A percentile compares a stretch with the other conserved stretches of the same genome.
phyloP scores from a whole-genome alignment of 768 basidiomycete genomes.

The Kwoniella pini region DNA sequence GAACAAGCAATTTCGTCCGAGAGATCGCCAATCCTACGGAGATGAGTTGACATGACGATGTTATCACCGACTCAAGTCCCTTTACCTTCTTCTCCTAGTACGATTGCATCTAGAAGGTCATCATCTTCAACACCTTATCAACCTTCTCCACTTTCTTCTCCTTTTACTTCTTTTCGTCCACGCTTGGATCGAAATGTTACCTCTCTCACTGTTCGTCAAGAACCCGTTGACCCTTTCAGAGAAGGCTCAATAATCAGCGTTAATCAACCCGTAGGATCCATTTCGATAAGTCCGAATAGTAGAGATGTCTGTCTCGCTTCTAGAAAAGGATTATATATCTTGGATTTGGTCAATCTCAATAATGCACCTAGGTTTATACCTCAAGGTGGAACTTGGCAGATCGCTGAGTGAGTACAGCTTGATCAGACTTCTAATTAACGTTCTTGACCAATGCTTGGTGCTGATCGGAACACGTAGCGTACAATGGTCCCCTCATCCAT shows the following conservation, averaged over 20 bases:
- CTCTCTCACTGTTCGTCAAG: constrained; percentile 21
- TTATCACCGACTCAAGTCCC: constrained; percentile 20
- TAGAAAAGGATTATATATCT: constrained; percentile 88
- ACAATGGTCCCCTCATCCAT: constrained; percentile 55
- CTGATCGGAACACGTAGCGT: constrained; percentile 29
- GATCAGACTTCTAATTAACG: background rate
- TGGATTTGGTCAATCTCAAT: constrained; percentile 84
- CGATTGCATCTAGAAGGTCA: constrained; percentile 16
- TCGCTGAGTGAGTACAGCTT: constrained; percentile 56
- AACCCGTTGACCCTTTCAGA: constrained; percentile 24
- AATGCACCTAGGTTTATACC: constrained; percentile 90
- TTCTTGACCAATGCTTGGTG: background rate
- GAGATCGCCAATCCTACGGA: too few relatives aligned
- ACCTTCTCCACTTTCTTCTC: constrained; percentile 31
- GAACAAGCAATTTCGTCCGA: background rate
- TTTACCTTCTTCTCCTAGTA: constrained; percentile 24
- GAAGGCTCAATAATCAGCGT: constrained; percentile 49
- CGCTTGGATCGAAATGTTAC: constrained; percentile 31
- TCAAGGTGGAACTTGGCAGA: constrained; percentile 95
- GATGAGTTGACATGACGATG: background rate
- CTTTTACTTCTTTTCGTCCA: constrained; percentile 26
- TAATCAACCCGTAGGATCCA: constrained; percentile 54
- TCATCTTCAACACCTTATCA: constrained; percentile 20
- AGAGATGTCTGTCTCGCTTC: constrained; percentile 83
- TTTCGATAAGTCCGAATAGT: constrained; percentile 73